Base-by-base conservation (phyloP, 2,329 filamentous ascomycete genomes). In the Colletotrichum phormii region DNA sequence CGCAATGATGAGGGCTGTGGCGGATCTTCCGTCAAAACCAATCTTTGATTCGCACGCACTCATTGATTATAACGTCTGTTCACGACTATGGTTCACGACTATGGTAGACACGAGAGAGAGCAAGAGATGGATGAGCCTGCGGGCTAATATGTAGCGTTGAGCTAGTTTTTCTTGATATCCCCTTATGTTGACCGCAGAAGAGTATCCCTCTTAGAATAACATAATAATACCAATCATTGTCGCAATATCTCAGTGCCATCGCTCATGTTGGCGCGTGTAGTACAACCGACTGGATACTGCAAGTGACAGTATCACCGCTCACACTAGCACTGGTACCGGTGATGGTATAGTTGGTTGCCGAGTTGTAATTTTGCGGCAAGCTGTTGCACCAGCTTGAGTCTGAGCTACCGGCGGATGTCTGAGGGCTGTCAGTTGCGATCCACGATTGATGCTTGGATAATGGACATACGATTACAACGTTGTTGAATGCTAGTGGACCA, bases 121-220 rank as follows among this genome's bases (percentile, higher is more conserved):
- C n/a, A n/a, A 24, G 22, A 64, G 35, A 58, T 29, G n/a, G 31
- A 24, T 15, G 8, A 18, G n/a, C 31, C 29, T 31, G 46, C 26
- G 54, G 61, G 60, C 31, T 33, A 12, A 7, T 13, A 18, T 31
- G 22, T n/a, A 55, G 51, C n/a, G 35, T 49, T 58, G 15, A 4
- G 42, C n/a, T 37, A 26, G 42, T 2, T 49, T 71, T 71, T 55
- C 55, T 57, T 72, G 64, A 69, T 69, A 63, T 59, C 65, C 66
- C 51, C 35, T 24, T 9, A 49, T 66, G 57, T 46, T 68, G 54
- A 22, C 42, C 26, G 22, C 29, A 31, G 59, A 64, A 24, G 42
- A 15, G 2, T 12, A 11, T 5, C 9, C 22, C 42, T 60, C 26
- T 29, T 15, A 29, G 51, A 22, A 26, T 22, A 62, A 33, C 37